A percentile compares a stretch with the other conserved stretches of the same genome.
phyloP scores from a whole-genome alignment of 2,329 filamentous ascomycete genomes.

The Dichotomopilus funicola region DNA sequence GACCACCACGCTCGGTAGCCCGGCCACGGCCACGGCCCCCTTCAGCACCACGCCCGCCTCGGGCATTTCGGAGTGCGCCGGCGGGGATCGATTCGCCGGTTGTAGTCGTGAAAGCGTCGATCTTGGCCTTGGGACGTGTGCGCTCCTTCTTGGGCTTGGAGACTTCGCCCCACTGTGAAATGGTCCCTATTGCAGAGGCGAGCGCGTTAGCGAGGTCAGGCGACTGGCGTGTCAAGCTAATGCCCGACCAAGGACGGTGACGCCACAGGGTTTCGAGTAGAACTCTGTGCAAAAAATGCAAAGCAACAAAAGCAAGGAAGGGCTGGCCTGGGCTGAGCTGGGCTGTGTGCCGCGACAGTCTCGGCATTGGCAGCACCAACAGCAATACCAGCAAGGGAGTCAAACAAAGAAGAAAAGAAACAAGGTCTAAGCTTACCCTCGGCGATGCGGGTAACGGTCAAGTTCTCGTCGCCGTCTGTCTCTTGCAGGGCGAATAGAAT shows the following conservation, averaged over 20 bases:
- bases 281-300: slow-evolving; percentile 1
- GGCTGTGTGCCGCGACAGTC: too few relatives aligned
- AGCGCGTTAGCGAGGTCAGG: slow-evolving; percentile 10
- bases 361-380: too few relatives aligned
- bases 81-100: slow-evolving; percentile 43
- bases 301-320: slow-evolving; percentile 1
- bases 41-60: slow-evolving; percentile 59
- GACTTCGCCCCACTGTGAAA: slow-evolving; percentile 80
- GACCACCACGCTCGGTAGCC: slow-evolving; percentile 27
- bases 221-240: too few relatives aligned
- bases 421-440: slow-evolving; percentile 52
- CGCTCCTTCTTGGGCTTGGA: slow-evolving; percentile 72
- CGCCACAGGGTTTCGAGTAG: background rate
- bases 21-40: slow-evolving; percentile 51
- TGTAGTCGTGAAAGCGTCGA: slow-evolving; percentile 45
- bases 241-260: too few relatives aligned
- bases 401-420: slow-evolving; percentile 1
- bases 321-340: too few relatives aligned
- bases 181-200: slow-evolving; percentile 50
- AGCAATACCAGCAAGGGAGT: too few relatives aligned
- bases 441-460: slow-evolving; percentile 70
- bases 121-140: slow-evolving; percentile 65
- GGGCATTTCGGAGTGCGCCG: slow-evolving; percentile 41
- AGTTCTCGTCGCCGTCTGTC: slow-evolving; percentile 69
- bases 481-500: slow-evolving; percentile 90